A percentile compares a stretch with the other conserved stretches of the same genome.
Conservation (phyloP, 2,329 filamentous ascomycete genomes). For the Trichoderma harzianum region DNA sequence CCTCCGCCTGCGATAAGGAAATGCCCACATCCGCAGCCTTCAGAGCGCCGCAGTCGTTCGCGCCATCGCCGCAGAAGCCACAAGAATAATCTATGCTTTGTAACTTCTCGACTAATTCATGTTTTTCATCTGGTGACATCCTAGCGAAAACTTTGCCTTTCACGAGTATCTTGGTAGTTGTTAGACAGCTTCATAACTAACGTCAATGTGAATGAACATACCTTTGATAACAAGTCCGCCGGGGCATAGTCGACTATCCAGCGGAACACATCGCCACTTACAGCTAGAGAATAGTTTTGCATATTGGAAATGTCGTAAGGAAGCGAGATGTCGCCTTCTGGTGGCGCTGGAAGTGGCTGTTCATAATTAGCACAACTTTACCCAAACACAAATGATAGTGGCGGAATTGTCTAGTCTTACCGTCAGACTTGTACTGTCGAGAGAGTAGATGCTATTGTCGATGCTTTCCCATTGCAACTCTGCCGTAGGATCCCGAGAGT, state of each 20-base stretch:
- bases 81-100: slow-evolving; percentile 94
- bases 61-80: slow-evolving; percentile 95
- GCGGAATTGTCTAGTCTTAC: slow-evolving; percentile 38
- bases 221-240: slow-evolving; percentile 70
- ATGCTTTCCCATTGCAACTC: slow-evolving; percentile 88
- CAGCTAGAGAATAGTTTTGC: slow-evolving; percentile 81
- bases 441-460: slow-evolving; percentile 73
- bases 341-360: slow-evolving; percentile 67
- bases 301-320: slow-evolving; percentile 81
- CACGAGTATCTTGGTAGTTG: slow-evolving; percentile 65
- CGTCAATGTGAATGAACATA: slow-evolving; percentile 35
- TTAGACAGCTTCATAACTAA: slow-evolving; percentile 34
- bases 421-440: slow-evolving; percentile 75
- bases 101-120: slow-evolving; percentile 93
- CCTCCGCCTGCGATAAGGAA: slow-evolving; percentile 93
- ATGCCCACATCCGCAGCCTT: slow-evolving; percentile 98
- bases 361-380: slow-evolving; percentile 9
- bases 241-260: slow-evolving; percentile 93
- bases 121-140: slow-evolving; percentile 99
- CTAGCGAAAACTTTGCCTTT: slow-evolving; percentile 90
- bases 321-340: slow-evolving; percentile 73
- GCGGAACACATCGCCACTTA: slow-evolving; percentile 91
- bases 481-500: slow-evolving; percentile 69
- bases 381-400: background rate
- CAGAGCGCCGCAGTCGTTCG: slow-evolving; percentile 93